A percentile compares a stretch with the other conserved stretches of the same genome.
Conservation (phyloP, 306 rosid genomes). For the Pachyrhizus erosus region DNA sequence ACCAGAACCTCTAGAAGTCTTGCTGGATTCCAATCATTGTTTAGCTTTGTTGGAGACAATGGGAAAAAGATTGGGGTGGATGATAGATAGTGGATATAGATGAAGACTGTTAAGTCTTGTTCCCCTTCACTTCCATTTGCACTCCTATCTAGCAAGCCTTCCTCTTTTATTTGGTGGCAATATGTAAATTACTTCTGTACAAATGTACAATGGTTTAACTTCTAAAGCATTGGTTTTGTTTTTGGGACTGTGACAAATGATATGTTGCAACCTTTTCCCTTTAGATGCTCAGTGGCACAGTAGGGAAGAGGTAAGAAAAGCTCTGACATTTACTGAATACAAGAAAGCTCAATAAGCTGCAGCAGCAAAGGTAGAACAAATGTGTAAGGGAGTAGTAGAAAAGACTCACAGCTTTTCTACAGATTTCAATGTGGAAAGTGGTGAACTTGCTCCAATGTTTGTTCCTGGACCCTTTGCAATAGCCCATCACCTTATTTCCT, state of each 20-base stretch:
- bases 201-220: background rate
- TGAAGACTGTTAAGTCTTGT: background rate
- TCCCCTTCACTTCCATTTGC: background rate
- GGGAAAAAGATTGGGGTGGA: background rate
- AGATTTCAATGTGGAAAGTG: slow-evolving; percentile 79
- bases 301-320: slow-evolving; percentile 84
- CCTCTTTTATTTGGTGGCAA: background rate
- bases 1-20: background rate
- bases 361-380: slow-evolving; percentile 74
- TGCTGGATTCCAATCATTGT: background rate
- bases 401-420: slow-evolving; percentile 70
- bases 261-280: slow-evolving; percentile 31
- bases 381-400: slow-evolving; percentile 86
- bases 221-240: background rate
- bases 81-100: slow-evolving; percentile 1
- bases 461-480: slow-evolving; percentile 94
- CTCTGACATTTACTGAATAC: slow-evolving; percentile 75
- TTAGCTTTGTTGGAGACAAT: slow-evolving; percentile 1
- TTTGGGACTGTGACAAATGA: slow-evolving; percentile 22
- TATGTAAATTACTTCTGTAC: background rate
- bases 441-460: slow-evolving; percentile 86
- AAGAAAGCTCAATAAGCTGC: slow-evolving; percentile 81
- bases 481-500: slow-evolving; percentile 87
- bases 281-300: slow-evolving; percentile 77
- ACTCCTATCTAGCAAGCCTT: background rate